Conservation (phyloP, 257 asterid genomes). For the Primulina eburnea region DNA sequence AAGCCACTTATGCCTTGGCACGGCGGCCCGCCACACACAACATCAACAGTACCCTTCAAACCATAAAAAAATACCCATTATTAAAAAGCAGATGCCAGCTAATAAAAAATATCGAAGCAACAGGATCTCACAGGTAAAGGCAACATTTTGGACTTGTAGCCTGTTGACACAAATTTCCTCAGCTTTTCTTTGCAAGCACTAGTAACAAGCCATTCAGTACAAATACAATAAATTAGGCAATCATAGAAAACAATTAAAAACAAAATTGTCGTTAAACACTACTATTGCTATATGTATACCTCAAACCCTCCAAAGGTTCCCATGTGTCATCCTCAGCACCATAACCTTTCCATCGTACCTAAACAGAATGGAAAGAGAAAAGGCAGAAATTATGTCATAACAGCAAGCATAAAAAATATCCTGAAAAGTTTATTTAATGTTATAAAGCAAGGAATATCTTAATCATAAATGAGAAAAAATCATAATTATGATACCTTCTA, state of each 20-base stretch:
- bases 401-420: not conserved
- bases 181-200: constrained; percentile 66
- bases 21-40: constrained; percentile 93
- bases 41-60: constrained; percentile 68
- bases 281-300: constrained; percentile 31
- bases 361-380: not conserved
- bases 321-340: constrained; percentile 67
- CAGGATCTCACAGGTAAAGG: constrained; percentile 75
- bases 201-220: not conserved
- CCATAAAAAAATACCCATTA: constrained; percentile 8
- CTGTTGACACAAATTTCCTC: constrained; percentile 49
- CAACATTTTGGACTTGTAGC: constrained; percentile 45
- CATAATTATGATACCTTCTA: no score
- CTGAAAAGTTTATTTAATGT: no score
- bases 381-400: not conserved
- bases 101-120: not conserved
- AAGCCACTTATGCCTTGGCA: constrained; percentile 94
- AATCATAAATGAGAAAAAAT: no score
- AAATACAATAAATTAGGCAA: not conserved
- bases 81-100: not conserved
- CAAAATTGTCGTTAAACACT: not conserved
- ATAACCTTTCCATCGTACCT: constrained; percentile 85
- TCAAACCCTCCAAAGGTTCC: constrained; percentile 76
- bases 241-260: constrained; percentile 3
- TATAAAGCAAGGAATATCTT: no score